Percentiles rank a stretch among this genome's conserved stretches.
phyloP scores from a whole-genome alignment of 805 yeast genomes.

The Schizosaccharomyces cryophilus region DNA sequence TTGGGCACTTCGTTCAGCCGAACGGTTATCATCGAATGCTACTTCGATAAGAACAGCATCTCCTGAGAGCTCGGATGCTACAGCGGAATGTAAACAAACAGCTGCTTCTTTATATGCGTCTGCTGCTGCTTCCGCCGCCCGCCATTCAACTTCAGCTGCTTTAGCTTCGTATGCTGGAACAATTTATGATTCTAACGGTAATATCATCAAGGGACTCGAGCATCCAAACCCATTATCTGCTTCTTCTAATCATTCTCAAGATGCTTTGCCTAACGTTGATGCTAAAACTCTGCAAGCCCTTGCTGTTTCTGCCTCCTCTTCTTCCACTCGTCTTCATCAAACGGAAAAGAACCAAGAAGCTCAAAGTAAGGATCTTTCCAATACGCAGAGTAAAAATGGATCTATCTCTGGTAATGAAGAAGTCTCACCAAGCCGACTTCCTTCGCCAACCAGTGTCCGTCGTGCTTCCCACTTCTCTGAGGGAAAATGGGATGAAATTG shows the following conservation, averaged over 20 bases:
- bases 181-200: not conserved
- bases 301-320: not conserved
- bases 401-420: not conserved
- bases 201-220: not conserved
- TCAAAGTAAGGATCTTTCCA: not conserved
- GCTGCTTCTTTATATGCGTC: not conserved
- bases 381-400: not conserved
- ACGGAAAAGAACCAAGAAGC: not conserved
- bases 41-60: not conserved
- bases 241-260: not conserved
- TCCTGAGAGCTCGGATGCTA: not conserved
- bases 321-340: not conserved
- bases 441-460: not conserved
- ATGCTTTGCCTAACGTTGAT: not conserved
- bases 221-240: not conserved
- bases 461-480: not conserved
- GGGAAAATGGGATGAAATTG: constrained; percentile 1
- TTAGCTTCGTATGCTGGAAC: not conserved
- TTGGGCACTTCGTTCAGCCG: not conserved
- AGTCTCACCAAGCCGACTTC: not conserved
- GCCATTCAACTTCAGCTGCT: not conserved
- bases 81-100: not conserved
- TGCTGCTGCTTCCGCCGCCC: not conserved
- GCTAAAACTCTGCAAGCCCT: not conserved
- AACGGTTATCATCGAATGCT: not conserved